phyloP scores from a whole-genome alignment of 1,284 basidiomycete genomes.

The Mycena sp. region DNA sequence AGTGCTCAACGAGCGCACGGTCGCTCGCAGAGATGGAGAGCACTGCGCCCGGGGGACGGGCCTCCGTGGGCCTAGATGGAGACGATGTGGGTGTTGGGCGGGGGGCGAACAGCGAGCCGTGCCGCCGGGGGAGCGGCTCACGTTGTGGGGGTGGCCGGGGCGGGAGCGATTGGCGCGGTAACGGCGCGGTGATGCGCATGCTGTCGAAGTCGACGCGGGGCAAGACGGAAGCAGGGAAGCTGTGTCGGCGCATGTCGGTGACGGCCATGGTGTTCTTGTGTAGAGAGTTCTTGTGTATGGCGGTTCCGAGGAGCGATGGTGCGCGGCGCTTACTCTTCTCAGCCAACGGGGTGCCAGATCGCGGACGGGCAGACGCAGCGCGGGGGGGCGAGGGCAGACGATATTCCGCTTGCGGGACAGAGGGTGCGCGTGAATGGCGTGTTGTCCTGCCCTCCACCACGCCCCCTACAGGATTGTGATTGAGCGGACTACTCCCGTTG shows the following conservation, averaged over 20 bases:
- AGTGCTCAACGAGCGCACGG: background rate
- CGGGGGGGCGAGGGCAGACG: slow-evolving; percentile 20
- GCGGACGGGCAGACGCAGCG: background rate
- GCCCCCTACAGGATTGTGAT: slow-evolving; percentile 7
- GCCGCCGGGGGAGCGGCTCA: slow-evolving; percentile 2
- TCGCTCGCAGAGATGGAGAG: background rate
- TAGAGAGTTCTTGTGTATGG: background rate
- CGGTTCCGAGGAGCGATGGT: background rate
- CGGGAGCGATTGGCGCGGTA: slow-evolving; percentile 24
- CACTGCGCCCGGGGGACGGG: background rate
- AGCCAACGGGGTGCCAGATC: slow-evolving; percentile 6
- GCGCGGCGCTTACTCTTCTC: background rate
- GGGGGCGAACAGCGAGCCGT: slow-evolving; percentile 13
- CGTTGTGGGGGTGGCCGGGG: slow-evolving; percentile 4
- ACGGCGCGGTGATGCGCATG: background rate
- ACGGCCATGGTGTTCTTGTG: background rate
- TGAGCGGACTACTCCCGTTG: background rate
- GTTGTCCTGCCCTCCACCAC: background rate
- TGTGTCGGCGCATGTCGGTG: slow-evolving; percentile 19
- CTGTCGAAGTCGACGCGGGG: slow-evolving; percentile 10
- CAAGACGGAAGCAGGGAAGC: slow-evolving; percentile 11
- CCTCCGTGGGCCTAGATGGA: background rate
- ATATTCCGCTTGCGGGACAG: slow-evolving; percentile 16
- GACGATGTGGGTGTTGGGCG: background rate
- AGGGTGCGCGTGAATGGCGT: slow-evolving; percentile 21